Conservation (phyloP, 208 protist genomes). For the Wallacemonas collosoma region DNA sequence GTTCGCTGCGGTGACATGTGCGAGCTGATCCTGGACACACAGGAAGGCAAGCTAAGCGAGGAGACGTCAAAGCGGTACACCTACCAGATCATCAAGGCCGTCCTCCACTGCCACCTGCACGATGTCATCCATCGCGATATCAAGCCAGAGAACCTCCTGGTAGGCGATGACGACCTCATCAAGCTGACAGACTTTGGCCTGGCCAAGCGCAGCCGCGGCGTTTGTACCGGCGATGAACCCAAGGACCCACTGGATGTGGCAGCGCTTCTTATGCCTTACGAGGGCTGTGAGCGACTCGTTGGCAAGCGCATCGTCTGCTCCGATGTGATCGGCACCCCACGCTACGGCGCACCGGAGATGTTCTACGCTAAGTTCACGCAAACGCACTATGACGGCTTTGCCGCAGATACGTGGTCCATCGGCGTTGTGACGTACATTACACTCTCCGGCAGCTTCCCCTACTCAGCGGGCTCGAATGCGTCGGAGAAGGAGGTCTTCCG, state of each 20-base stretch:
- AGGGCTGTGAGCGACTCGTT: conserved; percentile 77
- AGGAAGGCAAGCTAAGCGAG: conserved; percentile 81
- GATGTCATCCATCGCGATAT: conserved; percentile 93
- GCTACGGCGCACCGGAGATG: conserved; percentile 92
- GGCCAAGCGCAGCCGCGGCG: conserved; percentile 78
- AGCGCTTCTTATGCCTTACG: conserved; percentile 77
- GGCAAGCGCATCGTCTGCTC: conserved; percentile 86
- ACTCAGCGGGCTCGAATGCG: conserved; percentile 86
- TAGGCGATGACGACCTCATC: conserved; percentile 85
- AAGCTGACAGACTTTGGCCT: conserved; percentile 93
- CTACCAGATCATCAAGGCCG: conserved; percentile 90
- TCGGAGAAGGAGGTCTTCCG: conserved; percentile 92
- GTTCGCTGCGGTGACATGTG: conserved; percentile 87
- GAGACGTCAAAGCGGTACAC: conserved; percentile 85
- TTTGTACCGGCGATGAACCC: conserved; percentile 60
- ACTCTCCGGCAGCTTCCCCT: conserved; percentile 96
- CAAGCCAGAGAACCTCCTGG: conserved; percentile 92
- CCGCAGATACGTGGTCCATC: conserved; percentile 96
- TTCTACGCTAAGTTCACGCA: conserved; percentile 93
- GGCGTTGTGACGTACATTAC: conserved; percentile 98
- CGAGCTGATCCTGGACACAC: conserved; percentile 84
- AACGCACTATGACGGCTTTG: conserved; percentile 93
- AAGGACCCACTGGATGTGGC: conserved; percentile 71
- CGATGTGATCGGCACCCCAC: conserved; percentile 89
- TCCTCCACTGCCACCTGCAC: conserved; percentile 90